Conservation (phyloP, 192 early-diverging fungal species). For the Coemansia aciculifera region DNA sequence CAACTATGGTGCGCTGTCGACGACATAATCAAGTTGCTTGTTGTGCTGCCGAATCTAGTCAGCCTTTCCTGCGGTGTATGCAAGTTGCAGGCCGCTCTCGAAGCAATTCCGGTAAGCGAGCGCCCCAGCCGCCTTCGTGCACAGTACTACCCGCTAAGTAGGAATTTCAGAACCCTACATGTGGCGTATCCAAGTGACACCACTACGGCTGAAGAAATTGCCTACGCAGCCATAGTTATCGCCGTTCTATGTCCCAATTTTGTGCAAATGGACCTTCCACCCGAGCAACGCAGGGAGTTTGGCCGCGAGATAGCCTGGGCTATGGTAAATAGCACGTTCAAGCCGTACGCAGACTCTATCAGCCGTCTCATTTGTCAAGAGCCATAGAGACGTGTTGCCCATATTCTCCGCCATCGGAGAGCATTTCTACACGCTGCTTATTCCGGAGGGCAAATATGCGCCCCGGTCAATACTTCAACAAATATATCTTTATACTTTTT, state of each 20-base stretch:
- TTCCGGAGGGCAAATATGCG: background rate
- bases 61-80: background rate
- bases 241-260: background rate
- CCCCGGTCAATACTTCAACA: background rate
- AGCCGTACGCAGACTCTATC: slow-evolving; percentile 1
- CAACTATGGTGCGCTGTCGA: background rate
- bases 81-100: background rate
- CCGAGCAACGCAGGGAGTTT: background rate
- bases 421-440: background rate
- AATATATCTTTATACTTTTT: background rate
- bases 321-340: background rate
- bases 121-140: background rate
- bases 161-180: background rate
- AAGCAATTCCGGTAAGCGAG: background rate
- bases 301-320: slow-evolving; percentile 4
- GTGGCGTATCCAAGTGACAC: background rate
- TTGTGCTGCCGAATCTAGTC: background rate
- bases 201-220: background rate
- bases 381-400: background rate
- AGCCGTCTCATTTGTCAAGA: background rate
- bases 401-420: background rate
- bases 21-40: background rate
- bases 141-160: background rate
- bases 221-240: background rate
- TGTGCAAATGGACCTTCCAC: background rate